Conservation (phyloP, 768 basidiomycete species). For the Amanita muscaria region DNA sequence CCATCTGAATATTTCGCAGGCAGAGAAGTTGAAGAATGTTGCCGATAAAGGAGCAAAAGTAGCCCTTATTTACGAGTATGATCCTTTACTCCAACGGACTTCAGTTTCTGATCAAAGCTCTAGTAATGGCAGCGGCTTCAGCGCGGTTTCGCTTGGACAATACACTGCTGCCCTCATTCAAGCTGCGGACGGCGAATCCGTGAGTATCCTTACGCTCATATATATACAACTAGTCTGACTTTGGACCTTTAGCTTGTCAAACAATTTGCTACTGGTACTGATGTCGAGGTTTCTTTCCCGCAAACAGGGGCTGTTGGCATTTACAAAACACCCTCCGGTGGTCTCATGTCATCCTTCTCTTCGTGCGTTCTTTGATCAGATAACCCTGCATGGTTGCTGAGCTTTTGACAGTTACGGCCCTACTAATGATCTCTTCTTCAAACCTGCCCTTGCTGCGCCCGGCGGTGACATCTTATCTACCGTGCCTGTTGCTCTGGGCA, state of each 20-base stretch:
- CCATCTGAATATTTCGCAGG: constrained; percentile 17
- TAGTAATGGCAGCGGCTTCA: constrained; percentile 43
- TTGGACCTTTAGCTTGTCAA: constrained; percentile 41
- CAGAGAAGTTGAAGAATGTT: constrained; percentile 43
- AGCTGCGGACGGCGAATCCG: constrained; percentile 46
- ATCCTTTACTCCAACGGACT: constrained; percentile 1
- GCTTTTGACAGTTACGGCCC: constrained; percentile 39
- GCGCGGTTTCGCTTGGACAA: constrained; percentile 32
- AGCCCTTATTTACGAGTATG: constrained; percentile 48
- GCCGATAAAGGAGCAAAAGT: constrained; percentile 45
- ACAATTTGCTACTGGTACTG: constrained; percentile 35
- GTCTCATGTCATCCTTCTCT: constrained; percentile 48
- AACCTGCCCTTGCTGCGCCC: constrained; percentile 44
- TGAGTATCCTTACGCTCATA: constrained; percentile 21
- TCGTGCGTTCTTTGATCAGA: constrained; percentile 16
- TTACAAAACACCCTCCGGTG: constrained; percentile 42
- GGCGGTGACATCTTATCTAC: constrained; percentile 46
- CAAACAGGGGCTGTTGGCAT: constrained; percentile 32
- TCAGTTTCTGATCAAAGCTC: not conserved
- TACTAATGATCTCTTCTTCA: constrained; percentile 50
- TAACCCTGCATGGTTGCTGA: not conserved
- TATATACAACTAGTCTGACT: constrained; percentile 14
- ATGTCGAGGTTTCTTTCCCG: constrained; percentile 38
- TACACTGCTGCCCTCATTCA: constrained; percentile 45
- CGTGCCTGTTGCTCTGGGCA: constrained; percentile 30